These are phyloP conservation scores for Fusarium sp. DNA, from an alignment of 2,329 filamentous ascomycete genomes.

Conservation along the genomic window DNA sequence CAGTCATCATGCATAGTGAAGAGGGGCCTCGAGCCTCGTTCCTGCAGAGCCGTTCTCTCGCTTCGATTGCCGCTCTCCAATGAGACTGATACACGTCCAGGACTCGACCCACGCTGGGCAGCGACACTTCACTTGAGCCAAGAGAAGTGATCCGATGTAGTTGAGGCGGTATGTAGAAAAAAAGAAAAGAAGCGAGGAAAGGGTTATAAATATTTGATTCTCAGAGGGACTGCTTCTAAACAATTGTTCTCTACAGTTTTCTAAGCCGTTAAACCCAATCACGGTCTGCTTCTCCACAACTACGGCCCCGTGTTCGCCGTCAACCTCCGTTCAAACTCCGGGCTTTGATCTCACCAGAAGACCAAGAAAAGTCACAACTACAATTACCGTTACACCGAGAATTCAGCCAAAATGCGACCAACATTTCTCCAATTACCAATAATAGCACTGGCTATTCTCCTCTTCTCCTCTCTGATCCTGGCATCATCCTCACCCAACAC, in stretches of 20 bases:
- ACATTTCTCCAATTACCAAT: constrained; percentile 3
- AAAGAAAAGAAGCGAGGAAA: not conserved
- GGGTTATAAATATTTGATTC: constrained; percentile 5
- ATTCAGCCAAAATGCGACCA: constrained; percentile 20
- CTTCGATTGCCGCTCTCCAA: constrained; percentile 39
- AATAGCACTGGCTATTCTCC: constrained; percentile 8
- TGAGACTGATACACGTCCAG: constrained; percentile 46
- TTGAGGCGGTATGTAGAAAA: constrained; percentile 29
- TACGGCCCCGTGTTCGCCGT: constrained; percentile 7
- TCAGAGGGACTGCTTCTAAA: not conserved
- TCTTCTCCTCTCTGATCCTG: constrained; percentile 22
- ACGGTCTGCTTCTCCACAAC: constrained; percentile 22
- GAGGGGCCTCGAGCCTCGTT: constrained; percentile 19
- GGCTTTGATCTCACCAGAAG: constrained; percentile 8
- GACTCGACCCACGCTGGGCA: constrained; percentile 43
- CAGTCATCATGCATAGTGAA: constrained; percentile 16
- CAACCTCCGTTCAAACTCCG: constrained; percentile 17
- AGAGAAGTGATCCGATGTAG: constrained; percentile 3
- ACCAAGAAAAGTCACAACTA: not conserved
- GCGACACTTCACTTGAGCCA: constrained; percentile 40
- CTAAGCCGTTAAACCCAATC: not conserved
- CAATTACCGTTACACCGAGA: not conserved
- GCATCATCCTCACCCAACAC: constrained; percentile 3
- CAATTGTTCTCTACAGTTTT: constrained; percentile 1
- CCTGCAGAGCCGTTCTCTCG: constrained; percentile 14